These are phyloP conservation scores for Eucalyptus curtisii DNA, from an alignment of 345 rosid genomes.

Conservation along the genomic window DNA sequence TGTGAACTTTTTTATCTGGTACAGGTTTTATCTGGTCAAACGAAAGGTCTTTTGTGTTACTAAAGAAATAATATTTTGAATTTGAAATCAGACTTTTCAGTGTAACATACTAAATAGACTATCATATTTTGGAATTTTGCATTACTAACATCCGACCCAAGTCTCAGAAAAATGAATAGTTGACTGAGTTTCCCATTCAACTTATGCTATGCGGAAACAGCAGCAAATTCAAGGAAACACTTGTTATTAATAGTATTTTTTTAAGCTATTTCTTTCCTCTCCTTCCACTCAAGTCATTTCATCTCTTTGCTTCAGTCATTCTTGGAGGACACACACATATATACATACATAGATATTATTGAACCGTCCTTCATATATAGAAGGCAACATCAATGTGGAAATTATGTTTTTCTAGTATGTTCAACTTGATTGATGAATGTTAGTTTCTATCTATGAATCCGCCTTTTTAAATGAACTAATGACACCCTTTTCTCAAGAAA, in stretches of 20 bases:
- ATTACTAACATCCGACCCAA: neutral
- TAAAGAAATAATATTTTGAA: neutral
- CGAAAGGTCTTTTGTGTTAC: neutral
- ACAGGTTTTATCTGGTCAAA: neutral
- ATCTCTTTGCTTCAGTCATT: neutral
- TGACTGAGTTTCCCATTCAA: neutral
- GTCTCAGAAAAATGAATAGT: neutral
- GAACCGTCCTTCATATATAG: neutral
- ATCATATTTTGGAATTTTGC: neutral
- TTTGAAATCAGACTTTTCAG: neutral
- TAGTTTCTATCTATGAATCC: neutral
- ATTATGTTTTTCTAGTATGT: neutral
- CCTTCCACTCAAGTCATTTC: neutral
- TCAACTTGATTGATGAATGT: neutral
- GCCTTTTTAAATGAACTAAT: neutral
- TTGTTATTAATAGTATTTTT: neutral
- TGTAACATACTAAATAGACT: neutral
- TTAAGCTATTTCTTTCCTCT: neutral
- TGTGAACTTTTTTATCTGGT: neutral
- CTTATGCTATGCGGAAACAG: neutral
- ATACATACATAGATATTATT: no score
- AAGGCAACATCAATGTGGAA: neutral
- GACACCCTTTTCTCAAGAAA: neutral
- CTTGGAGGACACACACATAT: neutral
- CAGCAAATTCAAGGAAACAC: neutral